A percentile compares a stretch with the other conserved stretches of the same genome.
Evolutionary conservation across 306 rosid species (phyloP).

Genomic region (Lathyrus sativus): DNA sequence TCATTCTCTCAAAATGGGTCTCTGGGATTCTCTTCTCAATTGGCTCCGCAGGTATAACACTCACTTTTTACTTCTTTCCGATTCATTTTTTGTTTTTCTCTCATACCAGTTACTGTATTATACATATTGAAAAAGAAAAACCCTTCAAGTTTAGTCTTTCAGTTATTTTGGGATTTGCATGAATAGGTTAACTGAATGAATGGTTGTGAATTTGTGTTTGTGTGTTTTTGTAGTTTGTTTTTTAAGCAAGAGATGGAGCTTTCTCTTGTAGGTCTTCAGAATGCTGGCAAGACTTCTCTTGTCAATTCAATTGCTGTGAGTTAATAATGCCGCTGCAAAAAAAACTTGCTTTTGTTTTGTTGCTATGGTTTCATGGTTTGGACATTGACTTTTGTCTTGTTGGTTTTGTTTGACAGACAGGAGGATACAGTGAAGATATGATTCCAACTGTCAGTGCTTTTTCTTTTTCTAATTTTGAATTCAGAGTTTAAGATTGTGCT

Average conservation of each 20-base stretch:
- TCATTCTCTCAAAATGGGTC: slow-evolving; percentile 58
- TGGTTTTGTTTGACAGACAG: slow-evolving; percentile 64
- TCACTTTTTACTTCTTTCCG: not conserved
- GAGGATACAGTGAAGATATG: slow-evolving; percentile 95
- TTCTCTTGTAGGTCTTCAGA: slow-evolving; percentile 93
- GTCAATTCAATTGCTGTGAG: slow-evolving; percentile 92
- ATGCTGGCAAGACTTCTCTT: slow-evolving; percentile 94
- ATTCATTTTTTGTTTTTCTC: not conserved
- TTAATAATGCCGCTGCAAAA: slow-evolving; percentile 34
- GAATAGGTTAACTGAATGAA: slow-evolving; percentile 17
- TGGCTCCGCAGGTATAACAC: slow-evolving; percentile 86
- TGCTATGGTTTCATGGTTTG: slow-evolving; percentile 23
- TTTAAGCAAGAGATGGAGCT: slow-evolving; percentile 99
- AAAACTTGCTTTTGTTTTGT: slow-evolving; percentile 8
- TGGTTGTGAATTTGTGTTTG: slow-evolving; percentile 21
- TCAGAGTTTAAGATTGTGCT: not conserved
- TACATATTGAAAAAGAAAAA: not conserved
- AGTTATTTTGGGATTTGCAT: slow-evolving; percentile 3
- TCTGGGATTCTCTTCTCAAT: slow-evolving; percentile 83
- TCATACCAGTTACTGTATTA: not conserved
- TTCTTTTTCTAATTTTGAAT: slow-evolving; percentile 16
- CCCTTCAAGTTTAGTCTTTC: not conserved
- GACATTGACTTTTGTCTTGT: slow-evolving; percentile 25
- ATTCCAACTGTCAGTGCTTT: slow-evolving; percentile 85
- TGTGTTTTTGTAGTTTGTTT: slow-evolving; percentile 61